Conservation (phyloP, 352 stramenopile genomes). For the Globisporangium splendens region DNA sequence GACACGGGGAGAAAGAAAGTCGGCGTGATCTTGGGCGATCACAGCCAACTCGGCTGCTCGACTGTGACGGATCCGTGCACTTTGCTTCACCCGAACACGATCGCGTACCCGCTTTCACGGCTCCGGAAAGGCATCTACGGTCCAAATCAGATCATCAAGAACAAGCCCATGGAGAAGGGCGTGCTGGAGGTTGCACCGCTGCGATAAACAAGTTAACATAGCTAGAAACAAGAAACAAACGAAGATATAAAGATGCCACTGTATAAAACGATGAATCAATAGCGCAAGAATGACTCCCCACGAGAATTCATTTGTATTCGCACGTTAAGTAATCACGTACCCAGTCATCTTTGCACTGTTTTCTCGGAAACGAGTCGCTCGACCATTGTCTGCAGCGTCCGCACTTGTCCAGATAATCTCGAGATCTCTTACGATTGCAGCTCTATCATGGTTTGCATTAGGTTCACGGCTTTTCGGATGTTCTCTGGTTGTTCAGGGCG, state of each 20-base stretch:
- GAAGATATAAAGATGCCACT: neutral
- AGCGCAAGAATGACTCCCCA: neutral
- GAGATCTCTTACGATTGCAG: slow-evolving; percentile 27
- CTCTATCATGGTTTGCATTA: slow-evolving; percentile 19
- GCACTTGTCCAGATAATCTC: slow-evolving; percentile 21
- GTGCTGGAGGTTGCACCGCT: slow-evolving; percentile 53
- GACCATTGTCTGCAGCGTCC: slow-evolving; percentile 21
- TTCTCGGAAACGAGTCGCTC: slow-evolving; percentile 17
- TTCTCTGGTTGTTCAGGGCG: neutral
- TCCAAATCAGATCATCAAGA: slow-evolving; percentile 68
- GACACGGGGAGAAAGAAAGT: slow-evolving; percentile 68
- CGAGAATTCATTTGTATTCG: neutral
- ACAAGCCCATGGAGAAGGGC: slow-evolving; percentile 71
- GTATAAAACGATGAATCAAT: neutral
- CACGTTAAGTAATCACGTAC: neutral
- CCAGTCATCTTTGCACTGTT: neutral
- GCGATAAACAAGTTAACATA: slow-evolving; percentile 1
- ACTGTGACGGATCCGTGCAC: slow-evolving; percentile 73
- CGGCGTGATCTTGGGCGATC: slow-evolving; percentile 67
- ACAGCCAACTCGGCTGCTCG: slow-evolving; percentile 68
- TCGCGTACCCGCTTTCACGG: slow-evolving; percentile 66
- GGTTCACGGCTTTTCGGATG: slow-evolving; percentile 2
- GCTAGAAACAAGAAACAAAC: neutral
- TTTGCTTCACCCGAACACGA: slow-evolving; percentile 47
- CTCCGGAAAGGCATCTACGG: slow-evolving; percentile 69